Percentiles rank a stretch among this genome's conserved stretches.
Evolutionary conservation across 73 alveolate genomes (phyloP).

Genomic region (Vitrella brassicaformis): DNA sequence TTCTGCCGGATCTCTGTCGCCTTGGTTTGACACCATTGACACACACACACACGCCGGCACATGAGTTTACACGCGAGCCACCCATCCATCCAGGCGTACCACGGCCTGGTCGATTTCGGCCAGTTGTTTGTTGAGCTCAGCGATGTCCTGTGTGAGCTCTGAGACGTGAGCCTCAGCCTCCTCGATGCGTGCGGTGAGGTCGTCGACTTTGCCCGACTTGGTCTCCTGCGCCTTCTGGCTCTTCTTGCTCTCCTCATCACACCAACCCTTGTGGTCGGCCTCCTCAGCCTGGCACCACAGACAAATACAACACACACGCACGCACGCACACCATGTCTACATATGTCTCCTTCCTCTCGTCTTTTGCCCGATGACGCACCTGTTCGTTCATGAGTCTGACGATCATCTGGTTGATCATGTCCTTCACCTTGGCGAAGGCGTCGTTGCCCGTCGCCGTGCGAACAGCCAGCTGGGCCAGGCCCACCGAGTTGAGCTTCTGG

Average conservation of each 20-base stretch:
- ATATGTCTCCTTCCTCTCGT: too few relatives aligned
- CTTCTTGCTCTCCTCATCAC: slow-evolving; percentile 16
- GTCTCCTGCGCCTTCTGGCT: slow-evolving; percentile 16
- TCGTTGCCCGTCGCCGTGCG: neutral
- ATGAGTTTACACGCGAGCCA: too few relatives aligned
- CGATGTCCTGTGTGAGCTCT: slow-evolving; percentile 18
- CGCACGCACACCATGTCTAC: too few relatives aligned
- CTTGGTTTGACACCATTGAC: too few relatives aligned
- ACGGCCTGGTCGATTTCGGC: slow-evolving; percentile 14
- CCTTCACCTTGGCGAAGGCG: slow-evolving; percentile 4
- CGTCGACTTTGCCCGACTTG: slow-evolving; percentile 1
- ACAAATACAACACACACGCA: too few relatives aligned
- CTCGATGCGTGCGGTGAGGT: neutral
- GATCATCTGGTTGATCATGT: slow-evolving; percentile 21
- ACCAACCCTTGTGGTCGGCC: slow-evolving; percentile 34
- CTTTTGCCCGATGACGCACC: too few relatives aligned
- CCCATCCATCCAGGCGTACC: too few relatives aligned
- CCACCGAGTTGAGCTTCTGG: neutral
- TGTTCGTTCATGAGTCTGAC: slow-evolving; percentile 12
- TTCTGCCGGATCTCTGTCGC: too few relatives aligned
- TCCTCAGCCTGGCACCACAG: too few relatives aligned
- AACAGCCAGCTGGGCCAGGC: neutral
- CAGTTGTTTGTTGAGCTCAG: slow-evolving; percentile 9
- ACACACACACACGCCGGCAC: too few relatives aligned
- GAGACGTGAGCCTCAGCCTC: neutral